Percentiles rank a stretch among this genome's conserved stretches.
These are phyloP conservation scores for Thermomyces lanuginosus DNA, from an alignment of 2,329 filamentous ascomycete species.

Conservation along the genomic window DNA sequence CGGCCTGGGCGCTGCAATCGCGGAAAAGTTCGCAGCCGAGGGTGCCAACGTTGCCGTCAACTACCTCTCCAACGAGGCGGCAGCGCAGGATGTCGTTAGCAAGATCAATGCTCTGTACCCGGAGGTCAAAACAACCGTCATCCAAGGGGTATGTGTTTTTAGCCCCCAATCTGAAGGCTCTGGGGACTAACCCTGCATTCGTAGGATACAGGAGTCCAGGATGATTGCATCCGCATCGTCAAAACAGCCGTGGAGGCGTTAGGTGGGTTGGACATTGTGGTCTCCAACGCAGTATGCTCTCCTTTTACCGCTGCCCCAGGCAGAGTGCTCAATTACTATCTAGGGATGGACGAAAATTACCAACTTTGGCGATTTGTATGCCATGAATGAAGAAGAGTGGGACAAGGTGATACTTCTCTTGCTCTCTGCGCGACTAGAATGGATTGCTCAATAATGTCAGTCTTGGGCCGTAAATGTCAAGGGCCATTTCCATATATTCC, in stretches of 20 bases:
- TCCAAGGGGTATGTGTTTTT: conserved; percentile 41
- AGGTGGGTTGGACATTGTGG: conserved; percentile 57
- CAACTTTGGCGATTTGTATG: conserved; percentile 41
- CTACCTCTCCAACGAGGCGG: conserved; percentile 46
- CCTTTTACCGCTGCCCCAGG: background rate
- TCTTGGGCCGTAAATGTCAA: conserved; percentile 50
- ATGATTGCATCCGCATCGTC: conserved; percentile 45
- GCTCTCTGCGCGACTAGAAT: too few species aligned
- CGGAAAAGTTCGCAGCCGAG: conserved; percentile 49
- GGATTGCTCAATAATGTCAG: conserved; percentile 21
- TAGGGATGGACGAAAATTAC: conserved; percentile 48
- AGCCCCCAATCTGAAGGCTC: background rate
- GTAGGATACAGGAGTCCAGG: conserved; percentile 44
- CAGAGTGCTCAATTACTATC: background rate
- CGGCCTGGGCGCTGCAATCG: conserved; percentile 55
- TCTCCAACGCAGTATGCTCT: conserved; percentile 50
- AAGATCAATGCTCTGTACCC: conserved; percentile 38
- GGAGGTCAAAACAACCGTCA: conserved; percentile 35
- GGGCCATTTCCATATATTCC: conserved; percentile 37
- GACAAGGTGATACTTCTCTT: conserved; percentile 36
- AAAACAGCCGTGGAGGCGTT: conserved; percentile 42
- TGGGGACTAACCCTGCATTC: background rate
- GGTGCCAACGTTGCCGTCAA: conserved; percentile 59
- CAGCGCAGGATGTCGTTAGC: conserved; percentile 42
- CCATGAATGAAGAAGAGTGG: conserved; percentile 45